Evolutionary conservation across 164 flowering plant genomes (phyloP).

Genomic region (Magnolia kwangsiensis): DNA sequence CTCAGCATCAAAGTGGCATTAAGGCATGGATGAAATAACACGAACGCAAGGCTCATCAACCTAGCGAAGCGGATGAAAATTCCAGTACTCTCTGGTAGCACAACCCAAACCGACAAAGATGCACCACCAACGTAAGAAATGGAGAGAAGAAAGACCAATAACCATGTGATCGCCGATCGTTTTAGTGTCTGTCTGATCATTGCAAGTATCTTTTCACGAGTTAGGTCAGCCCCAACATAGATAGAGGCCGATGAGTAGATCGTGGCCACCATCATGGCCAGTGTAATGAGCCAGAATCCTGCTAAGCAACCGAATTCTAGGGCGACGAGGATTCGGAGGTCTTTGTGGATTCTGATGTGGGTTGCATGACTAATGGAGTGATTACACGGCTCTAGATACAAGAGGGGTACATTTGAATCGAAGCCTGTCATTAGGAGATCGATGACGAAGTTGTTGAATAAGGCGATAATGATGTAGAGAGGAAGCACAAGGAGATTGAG

Average conservation of each 20-base stretch:
- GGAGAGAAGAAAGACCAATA: constrained; percentile 7
- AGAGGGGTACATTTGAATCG: neutral
- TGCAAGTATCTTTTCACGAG: neutral
- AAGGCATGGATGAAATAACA: constrained; percentile 8
- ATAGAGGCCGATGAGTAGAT: constrained; percentile 3
- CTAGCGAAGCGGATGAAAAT: neutral
- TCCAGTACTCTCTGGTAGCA: neutral
- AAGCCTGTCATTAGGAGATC: neutral
- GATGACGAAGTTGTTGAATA: neutral
- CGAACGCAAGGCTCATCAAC: neutral
- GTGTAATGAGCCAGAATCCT: constrained; percentile 5
- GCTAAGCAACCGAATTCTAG: constrained; percentile 8
- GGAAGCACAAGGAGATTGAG: neutral
- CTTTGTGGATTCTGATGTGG: neutral
- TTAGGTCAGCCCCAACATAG: neutral
- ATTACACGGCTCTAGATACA: constrained; percentile 2
- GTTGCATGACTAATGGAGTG: neutral
- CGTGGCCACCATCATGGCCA: constrained; percentile 6
- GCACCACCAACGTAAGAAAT: neutral
- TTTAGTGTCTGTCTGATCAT: constrained; percentile 8
- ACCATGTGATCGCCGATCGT: constrained; percentile 20
- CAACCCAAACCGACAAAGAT: neutral
- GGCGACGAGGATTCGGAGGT: neutral
- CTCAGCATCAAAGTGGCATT: constrained; percentile 8
- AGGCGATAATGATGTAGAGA: neutral